Base-by-base conservation (phyloP, 176 grass and related monocot species). In the Tillandsia leiboldiana region DNA sequence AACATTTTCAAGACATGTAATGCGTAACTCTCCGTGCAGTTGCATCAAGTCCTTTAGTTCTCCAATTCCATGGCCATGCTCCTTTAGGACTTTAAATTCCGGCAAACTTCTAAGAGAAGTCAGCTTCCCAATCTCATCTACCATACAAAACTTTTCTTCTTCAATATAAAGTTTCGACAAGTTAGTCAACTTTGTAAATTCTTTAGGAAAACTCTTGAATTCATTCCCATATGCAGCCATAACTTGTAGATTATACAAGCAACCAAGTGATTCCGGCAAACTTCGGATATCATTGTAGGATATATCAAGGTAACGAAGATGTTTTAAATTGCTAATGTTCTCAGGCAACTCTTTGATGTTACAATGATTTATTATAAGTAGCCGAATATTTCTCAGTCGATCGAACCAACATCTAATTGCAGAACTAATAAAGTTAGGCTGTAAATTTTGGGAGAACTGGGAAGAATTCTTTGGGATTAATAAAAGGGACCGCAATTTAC, bases 231-330 rank as follows among this genome's bases (percentile, higher is more conserved):
- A 24, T 24, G 24, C 24, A 24, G 0, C 24, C 24, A 24, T 1
- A 24, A 24, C 24, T 81, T 23, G 70, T 84, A 57, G 78, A 75
- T 50, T 15, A 63, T 81, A 81, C 13, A 84, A 77, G 63, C 51
- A 74, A 50, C 50, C 73, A 8, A 81, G 58, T 23, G 63, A 81
- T 74, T 84, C 64, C 51, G 73, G 86, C 42, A 78, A 29, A 10
- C 8, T 8, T 73, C 15, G 12, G 24, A 74, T 75, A 42, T 12
- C 17, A 17, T 51, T 74, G 26, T 51, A 71, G 64, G 77, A 64
- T 49, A 89, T 70, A 66, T 82, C 83, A 47, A 85, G 71, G 64
- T 76, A 82, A 11, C 79, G 48, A 11, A 89, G 73, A 85, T 85
- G 82, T 33, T 33, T 33, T 33, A 33, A 33, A 33, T 33, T 33